Conservation (phyloP, 768 basidiomycete genomes). For the Favolaschia claudopus region DNA sequence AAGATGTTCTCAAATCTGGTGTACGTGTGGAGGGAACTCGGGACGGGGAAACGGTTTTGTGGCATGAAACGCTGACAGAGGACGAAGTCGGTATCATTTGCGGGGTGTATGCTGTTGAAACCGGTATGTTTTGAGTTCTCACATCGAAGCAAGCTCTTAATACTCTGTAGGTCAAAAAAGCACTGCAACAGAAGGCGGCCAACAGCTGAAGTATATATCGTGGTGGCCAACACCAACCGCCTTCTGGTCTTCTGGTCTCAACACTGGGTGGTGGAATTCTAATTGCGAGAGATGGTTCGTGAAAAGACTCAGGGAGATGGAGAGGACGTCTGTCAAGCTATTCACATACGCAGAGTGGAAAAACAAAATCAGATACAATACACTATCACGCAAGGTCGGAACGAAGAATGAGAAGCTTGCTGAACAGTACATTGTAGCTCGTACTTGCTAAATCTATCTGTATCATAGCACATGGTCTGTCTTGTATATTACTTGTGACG, state of each 20-base stretch:
- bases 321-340: background rate
- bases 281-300: slow-evolving; percentile 20
- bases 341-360: slow-evolving; percentile 9
- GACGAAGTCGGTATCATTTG: background rate
- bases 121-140: background rate
- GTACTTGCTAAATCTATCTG: no score
- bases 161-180: slow-evolving; percentile 12
- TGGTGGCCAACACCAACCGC: slow-evolving; percentile 20
- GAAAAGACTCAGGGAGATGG: slow-evolving; percentile 10
- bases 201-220: slow-evolving; percentile 13
- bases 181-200: background rate
- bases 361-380: slow-evolving; percentile 3
- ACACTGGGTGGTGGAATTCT: slow-evolving; percentile 18
- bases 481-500: background rate
- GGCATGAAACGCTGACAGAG: background rate
- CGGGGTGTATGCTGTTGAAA: background rate
- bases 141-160: background rate
- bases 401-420: slow-evolving; percentile 1
- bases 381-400: background rate
- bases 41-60: background rate
- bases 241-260: slow-evolving; percentile 13
- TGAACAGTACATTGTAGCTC: slow-evolving; percentile 1
- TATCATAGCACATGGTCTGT: background rate
- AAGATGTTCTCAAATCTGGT: background rate
- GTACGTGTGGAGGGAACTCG: background rate